A percentile compares a stretch with the other conserved stretches of the same genome.
phyloP scores from a whole-genome alignment of 257 asterid species.

The Salvia splendens region DNA sequence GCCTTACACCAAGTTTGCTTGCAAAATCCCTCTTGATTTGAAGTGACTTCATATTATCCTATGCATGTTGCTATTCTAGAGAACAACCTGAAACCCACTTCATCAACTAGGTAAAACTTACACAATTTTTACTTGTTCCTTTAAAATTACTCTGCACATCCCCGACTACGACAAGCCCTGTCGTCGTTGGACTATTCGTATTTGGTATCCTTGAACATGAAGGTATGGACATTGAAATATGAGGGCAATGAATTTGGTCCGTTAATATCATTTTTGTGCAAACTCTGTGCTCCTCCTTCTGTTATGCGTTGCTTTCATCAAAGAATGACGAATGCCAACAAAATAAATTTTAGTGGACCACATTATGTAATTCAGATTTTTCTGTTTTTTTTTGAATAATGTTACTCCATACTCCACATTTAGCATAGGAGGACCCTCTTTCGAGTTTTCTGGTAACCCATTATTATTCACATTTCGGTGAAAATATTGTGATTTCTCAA shows the following conservation, averaged over 20 bases:
- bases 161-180: conserved; percentile 59
- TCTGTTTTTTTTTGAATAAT: conserved; percentile 3
- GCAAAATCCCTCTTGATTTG: conserved; percentile 3
- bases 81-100: not conserved
- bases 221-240: conserved; percentile 1
- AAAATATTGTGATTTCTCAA: not conserved
- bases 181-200: conserved; percentile 54
- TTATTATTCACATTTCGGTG: conserved; percentile 10
- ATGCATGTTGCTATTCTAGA: not conserved
- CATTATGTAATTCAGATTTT: conserved; percentile 11
- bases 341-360: conserved; percentile 16
- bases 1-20: conserved; percentile 20
- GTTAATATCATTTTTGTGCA: conserved; percentile 13
- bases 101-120: not conserved
- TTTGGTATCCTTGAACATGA: conserved; percentile 50
- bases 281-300: not conserved
- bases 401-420: conserved; percentile 5
- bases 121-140: not conserved
- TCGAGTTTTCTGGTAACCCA: not conserved
- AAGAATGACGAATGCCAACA: conserved; percentile 25
- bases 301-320: conserved; percentile 11
- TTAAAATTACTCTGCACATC: not conserved
- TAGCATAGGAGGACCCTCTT: not conserved
- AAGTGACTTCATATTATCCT: not conserved
- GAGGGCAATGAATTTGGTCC: conserved; percentile 21